These are phyloP conservation scores for Fusarium hainanense DNA, from an alignment of 2,329 filamentous ascomycete genomes.

Conservation along the genomic window DNA sequence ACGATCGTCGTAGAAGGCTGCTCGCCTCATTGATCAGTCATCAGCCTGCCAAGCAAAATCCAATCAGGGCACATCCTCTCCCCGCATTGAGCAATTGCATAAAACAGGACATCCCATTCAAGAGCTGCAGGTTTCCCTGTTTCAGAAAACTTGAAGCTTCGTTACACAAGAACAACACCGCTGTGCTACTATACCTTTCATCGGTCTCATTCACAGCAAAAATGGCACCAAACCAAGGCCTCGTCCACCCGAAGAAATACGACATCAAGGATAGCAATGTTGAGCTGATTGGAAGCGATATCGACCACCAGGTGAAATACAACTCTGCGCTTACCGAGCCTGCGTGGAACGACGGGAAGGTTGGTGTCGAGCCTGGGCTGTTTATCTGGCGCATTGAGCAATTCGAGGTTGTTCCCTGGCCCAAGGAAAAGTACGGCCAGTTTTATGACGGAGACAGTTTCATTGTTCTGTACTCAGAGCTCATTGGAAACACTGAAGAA, in stretches of 20 bases:
- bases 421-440: conserved; percentile 64
- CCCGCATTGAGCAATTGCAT: conserved; percentile 38
- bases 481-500: conserved; percentile 58
- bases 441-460: conserved; percentile 78
- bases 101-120: conserved; percentile 4
- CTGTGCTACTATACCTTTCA: not conserved
- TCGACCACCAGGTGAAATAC: conserved; percentile 76
- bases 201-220: conserved; percentile 23
- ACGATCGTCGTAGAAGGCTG: conserved; percentile 12
- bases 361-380: conserved; percentile 66
- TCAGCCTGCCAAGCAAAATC: conserved; percentile 20
- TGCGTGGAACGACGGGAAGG: conserved; percentile 70
- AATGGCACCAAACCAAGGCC: conserved; percentile 71
- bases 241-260: conserved; percentile 72
- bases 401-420: conserved; percentile 72
- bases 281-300: conserved; percentile 70
- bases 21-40: conserved; percentile 33
- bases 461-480: conserved; percentile 71
- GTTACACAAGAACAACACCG: not conserved
- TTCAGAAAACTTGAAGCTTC: conserved; percentile 15
- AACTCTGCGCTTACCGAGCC: conserved; percentile 73
- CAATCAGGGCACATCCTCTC: conserved; percentile 36
- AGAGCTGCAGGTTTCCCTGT: not conserved
- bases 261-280: conserved; percentile 77
- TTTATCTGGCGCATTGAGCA: conserved; percentile 75